Base-by-base conservation (phyloP, 1,139 yeast genomes). In the Diutina scorzettiae region DNA sequence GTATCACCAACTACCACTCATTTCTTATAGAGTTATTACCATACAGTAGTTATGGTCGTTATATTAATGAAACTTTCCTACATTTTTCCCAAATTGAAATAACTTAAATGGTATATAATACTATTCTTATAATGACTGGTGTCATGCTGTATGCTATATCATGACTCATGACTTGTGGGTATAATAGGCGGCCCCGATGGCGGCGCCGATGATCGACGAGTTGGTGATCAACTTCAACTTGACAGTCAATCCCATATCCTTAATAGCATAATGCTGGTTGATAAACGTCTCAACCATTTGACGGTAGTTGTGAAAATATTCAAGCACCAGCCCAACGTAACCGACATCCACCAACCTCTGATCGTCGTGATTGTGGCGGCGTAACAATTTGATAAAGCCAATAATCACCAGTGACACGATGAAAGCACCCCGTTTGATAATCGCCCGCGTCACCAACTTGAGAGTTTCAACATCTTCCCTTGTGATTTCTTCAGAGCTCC, bases 131-230 rank as follows among this genome's bases (percentile, higher is more conserved):
- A n/a, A n/a, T n/a, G n/a, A n/a, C n/a, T n/a, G n/a, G n/a, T n/a
- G n/a, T n/a, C n/a, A n/a, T n/a, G n/a, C n/a, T n/a, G n/a, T n/a
- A n/a, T n/a, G n/a, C n/a, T n/a, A n/a, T n/a, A n/a, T n/a, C n/a
- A n/a, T n/a, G n/a, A n/a, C n/a, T n/a, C n/a, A n/a, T n/a, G n/a
- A n/a, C n/a, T n/a, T n/a, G 25, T 19, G 9, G 17, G 19, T 24
- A 49, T 54, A 55, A 47, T 57, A 66, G 16, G 73, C 73, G 37
- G 73, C 73, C 11, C 72, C 73, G 42, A 69, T 68, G 23, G 74
- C 73, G 40, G 73, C 70, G 4, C 74, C 74, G 29, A 67, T 63
- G 30, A 69, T 58, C 16, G 73, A 66, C 51, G 73, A 67, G 47
- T 69, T 56, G 29, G 63, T 66, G 43, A 69, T 60, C 44, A 60